Evolutionary conservation across 495 filamentous ascomycete genomes (phyloP), one percentile per base, ranked within the genome.

Genomic region (Penicillium diatomitis): DNA sequence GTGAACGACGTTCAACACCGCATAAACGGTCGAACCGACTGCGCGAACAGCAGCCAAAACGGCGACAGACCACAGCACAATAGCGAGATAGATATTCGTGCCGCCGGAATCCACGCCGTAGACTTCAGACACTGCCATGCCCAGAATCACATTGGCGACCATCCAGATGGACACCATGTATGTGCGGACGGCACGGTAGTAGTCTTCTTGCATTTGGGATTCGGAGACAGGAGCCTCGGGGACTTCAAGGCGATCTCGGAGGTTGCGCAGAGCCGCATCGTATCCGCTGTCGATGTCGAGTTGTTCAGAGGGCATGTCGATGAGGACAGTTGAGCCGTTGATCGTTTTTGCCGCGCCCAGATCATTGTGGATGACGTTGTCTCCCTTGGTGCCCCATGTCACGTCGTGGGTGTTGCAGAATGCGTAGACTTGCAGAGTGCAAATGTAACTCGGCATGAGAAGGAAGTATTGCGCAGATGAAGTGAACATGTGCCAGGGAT

Each of bases 361-460:
- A 63, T 99, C 94, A 38, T 83, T 94, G 62, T 85, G 82, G 56
- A 91, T 82, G 12, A 90, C 81, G 67, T 99, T 99, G 72, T 99
- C 94, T 48, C 94, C 94, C 66, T 99, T 99, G 28, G 94, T 99
- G 40, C 92, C 92, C 92, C 92, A 98, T 4, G 90, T 95, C 8
- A 98, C 89, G 70, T 98, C 92, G 77, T 98, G 92, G 36, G 92
- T 95, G 76, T 99, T 99, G 76, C 92, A 99, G 67, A 99, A 97
- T 34, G 92, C 92, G 73, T 99, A 99, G 36, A 97, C 89, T 66
- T 97, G 94, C 30, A 99, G 72, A 0, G 88, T 96, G 75, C 92
- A 96, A 69, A 99, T 94, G 71, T 97, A 99, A 41, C 73, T 80
- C 0, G 92, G 92, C 28, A 99, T 74, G 30, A 99, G 80, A 41